Conservation (phyloP, 2,329 filamentous ascomycete species). For the Penicillium sp. region DNA sequence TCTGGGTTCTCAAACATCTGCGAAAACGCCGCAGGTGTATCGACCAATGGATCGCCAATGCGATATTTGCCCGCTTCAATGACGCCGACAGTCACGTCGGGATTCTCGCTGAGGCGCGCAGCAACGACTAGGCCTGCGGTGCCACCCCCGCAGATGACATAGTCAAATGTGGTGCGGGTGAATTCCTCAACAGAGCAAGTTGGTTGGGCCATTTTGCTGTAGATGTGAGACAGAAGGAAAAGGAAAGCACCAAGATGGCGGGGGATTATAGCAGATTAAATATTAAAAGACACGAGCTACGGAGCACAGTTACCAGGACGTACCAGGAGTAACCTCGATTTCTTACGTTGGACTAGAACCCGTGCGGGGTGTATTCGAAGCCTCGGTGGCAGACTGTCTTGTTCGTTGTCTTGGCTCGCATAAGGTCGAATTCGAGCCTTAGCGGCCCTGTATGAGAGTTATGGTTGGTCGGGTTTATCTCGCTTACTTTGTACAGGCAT, state of each 20-base stretch:
- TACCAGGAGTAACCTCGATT: too few species aligned
- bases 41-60: conserved; percentile 30
- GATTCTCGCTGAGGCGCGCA: conserved; percentile 45
- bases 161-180: conserved; percentile 21
- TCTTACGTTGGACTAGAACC: too few species aligned
- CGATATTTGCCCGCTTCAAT: conserved; percentile 47
- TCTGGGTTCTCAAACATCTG: conserved; percentile 32
- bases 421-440: too few species aligned
- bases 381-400: too few species aligned
- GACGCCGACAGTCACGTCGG: conserved; percentile 44
- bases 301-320: too few species aligned
- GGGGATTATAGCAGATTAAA: too few species aligned
- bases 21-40: conserved; percentile 26
- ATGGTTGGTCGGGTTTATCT: too few species aligned
- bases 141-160: conserved; percentile 56
- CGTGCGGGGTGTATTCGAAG: too few species aligned
- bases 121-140: conserved; percentile 53
- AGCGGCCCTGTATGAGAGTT: too few species aligned
- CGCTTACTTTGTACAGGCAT: too few species aligned
- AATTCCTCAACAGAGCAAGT: conserved; percentile 17
- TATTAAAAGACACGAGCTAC: too few species aligned
- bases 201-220: conserved; percentile 1
- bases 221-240: not conserved
- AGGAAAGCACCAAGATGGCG: not conserved
- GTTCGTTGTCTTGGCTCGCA: too few species aligned